Evolutionary conservation across 2,329 filamentous ascomycete species (phyloP).

Genomic region (Botrytis sinoallii): DNA sequence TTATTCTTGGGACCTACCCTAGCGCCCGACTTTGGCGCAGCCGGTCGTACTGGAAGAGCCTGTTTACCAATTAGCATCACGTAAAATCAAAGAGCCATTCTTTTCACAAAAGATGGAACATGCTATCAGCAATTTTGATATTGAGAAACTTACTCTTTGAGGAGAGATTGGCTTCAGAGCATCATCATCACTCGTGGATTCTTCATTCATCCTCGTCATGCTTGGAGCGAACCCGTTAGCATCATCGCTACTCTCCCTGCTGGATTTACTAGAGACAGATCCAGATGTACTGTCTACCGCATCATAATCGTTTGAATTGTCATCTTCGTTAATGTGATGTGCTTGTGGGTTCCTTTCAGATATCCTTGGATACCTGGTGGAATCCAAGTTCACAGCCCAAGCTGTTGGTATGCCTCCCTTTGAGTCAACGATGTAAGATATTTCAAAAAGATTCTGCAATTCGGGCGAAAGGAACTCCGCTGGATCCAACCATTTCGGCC

Average conservation of each 20-base stretch:
- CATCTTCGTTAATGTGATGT: slow-evolving; percentile 25
- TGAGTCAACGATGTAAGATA: slow-evolving; percentile 61
- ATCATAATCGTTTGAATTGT: slow-evolving; percentile 22
- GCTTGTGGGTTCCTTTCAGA: slow-evolving; percentile 43
- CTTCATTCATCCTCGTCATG: slow-evolving; percentile 56
- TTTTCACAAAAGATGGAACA: neutral
- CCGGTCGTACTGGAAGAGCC: slow-evolving; percentile 37
- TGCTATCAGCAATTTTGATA: neutral
- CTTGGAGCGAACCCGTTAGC: slow-evolving; percentile 24
- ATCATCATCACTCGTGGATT: slow-evolving; percentile 52
- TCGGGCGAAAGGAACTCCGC: slow-evolving; percentile 57
- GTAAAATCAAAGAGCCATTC: neutral
- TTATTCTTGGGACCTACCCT: slow-evolving; percentile 36
- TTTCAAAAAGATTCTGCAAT: slow-evolving; percentile 71
- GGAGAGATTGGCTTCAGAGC: slow-evolving; percentile 19
- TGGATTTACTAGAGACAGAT: slow-evolving; percentile 32
- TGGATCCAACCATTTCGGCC: slow-evolving; percentile 53
- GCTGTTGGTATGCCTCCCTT: slow-evolving; percentile 65
- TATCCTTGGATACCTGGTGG: slow-evolving; percentile 52
- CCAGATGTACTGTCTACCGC: slow-evolving; percentile 41
- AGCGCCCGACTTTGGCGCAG: slow-evolving; percentile 27
- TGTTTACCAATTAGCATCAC: slow-evolving; percentile 32
- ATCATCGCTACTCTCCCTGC: slow-evolving; percentile 49
- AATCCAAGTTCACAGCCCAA: slow-evolving; percentile 61
- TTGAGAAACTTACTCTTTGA: slow-evolving; percentile 5